Evolutionary conservation across 768 basidiomycete genomes (phyloP), one percentile per base, ranked within the genome.

Genomic region (Mycena filopes): DNA sequence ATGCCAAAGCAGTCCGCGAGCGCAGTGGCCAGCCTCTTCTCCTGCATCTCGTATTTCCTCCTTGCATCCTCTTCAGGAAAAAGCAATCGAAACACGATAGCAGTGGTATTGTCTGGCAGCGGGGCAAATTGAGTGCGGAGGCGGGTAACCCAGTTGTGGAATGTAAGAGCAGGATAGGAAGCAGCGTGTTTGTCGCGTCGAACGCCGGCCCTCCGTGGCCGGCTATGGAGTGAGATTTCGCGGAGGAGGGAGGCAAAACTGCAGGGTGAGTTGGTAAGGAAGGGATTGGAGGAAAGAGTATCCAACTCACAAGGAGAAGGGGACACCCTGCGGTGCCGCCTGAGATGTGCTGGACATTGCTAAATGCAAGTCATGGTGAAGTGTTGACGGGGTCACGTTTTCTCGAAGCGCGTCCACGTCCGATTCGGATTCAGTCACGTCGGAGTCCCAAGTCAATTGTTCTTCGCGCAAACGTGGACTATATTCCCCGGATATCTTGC

Each of bases 21-120:
- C 29, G 82, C 75, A 13, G 77, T 73, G 1, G 84, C 82, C 21
- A 96, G 81, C 36, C 77, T 82, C 16, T 80, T 77, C 78, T 95
- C 94, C 73, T 91, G 87, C 72, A 95, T 80, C 36, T 87, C 86
- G 70, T 90, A 96, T 74, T 87, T 87, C 25, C 96, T 82, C 18
- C 84, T 76, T 1, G 79, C 70, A 64, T 96, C 93, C 60, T 94
- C 88, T 65, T 96, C 89, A 0, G 96, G 95, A 72, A 96, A 96
- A n/a, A 97, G 78, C 6, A 95, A 76, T 9, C 88, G 86, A 70
- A 96, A 89, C 31, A 94, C 76, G 7, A 84, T 83, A 16, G 82
- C 80, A 11, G 89, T 87, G 0, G 87, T 89, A 5, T 84, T 82
- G 0, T 73, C 72, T 0, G 86, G 85, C 23, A 90, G 75, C 16